phyloP scores from a whole-genome alignment of 164 flowering plant genomes.

The Buxus sempervirens region DNA sequence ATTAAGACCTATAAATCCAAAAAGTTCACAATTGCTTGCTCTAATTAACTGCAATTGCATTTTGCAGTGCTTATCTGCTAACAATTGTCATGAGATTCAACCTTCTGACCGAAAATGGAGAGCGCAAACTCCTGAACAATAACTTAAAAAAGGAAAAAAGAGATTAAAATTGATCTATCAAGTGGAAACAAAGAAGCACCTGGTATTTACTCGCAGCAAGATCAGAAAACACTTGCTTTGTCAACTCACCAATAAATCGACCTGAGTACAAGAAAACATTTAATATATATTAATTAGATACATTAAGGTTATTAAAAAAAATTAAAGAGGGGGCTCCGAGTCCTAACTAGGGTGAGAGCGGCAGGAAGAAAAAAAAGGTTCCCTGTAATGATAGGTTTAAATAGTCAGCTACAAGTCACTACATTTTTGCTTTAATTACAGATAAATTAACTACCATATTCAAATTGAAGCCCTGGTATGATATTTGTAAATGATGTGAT shows the following conservation, averaged over 20 bases:
- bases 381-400: too few species aligned
- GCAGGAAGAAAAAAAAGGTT: too few species aligned
- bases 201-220: conserved; percentile 94
- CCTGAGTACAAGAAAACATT: conserved; percentile 40
- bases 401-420: too few species aligned
- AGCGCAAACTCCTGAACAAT: too few species aligned
- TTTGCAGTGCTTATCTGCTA: not conserved
- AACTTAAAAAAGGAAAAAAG: too few species aligned
- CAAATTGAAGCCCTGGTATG: too few species aligned
- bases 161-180: not conserved
- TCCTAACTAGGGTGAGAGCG: too few species aligned
- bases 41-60: not conserved
- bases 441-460: too few species aligned
- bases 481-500: too few species aligned
- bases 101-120: not conserved
- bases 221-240: conserved; percentile 92
- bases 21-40: not conserved
- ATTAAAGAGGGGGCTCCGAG: too few species aligned
- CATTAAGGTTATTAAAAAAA: not conserved
- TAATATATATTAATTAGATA: not conserved
- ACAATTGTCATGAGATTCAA: not conserved
- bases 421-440: too few species aligned
- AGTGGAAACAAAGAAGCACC: conserved; percentile 34
- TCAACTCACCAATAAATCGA: conserved; percentile 90
- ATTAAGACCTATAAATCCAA: not conserved